A percentile compares a stretch with the other conserved stretches of the same genome.
Evolutionary conservation across 2,329 filamentous ascomycete genomes (phyloP).

Genomic region (Xylariaceae sp.): DNA sequence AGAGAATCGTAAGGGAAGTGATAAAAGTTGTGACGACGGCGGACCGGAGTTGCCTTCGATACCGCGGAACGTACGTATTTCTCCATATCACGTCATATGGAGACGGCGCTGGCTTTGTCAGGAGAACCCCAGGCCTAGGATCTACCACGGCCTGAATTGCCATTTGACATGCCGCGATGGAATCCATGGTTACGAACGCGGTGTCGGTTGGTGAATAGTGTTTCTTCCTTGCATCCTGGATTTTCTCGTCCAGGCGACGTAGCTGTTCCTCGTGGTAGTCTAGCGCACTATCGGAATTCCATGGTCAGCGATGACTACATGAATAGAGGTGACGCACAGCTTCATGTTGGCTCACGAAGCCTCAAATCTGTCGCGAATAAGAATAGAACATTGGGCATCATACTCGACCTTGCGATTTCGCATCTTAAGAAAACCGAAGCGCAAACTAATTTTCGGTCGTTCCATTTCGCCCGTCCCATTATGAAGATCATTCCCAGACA

Average conservation of each 20-base stretch:
- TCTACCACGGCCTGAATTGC: constrained; percentile 92
- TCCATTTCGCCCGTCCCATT: constrained; percentile 44
- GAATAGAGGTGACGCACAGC: not conserved
- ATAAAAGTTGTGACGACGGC: constrained; percentile 86
- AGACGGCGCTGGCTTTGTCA: constrained; percentile 81
- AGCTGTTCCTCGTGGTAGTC: constrained; percentile 91
- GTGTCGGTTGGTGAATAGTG: constrained; percentile 74
- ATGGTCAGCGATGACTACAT: constrained; percentile 5
- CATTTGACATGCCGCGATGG: constrained; percentile 89
- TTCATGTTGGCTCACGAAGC: not conserved
- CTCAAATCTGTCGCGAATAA: not conserved
- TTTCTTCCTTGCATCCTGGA: constrained; percentile 65
- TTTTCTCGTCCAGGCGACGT: constrained; percentile 70
- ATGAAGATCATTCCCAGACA: constrained; percentile 44
- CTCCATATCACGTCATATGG: constrained; percentile 92
- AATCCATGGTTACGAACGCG: constrained; percentile 97
- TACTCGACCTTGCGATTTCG: constrained; percentile 67
- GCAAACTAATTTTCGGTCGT: constrained; percentile 67
- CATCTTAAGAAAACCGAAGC: constrained; percentile 73
- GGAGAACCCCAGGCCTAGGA: constrained; percentile 76
- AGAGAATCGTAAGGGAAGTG: constrained; percentile 76
- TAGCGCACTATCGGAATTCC: constrained; percentile 53
- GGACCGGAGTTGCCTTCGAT: constrained; percentile 67
- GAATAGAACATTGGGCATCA: not conserved
- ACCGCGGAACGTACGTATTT: constrained; percentile 80